Evolutionary conservation across 164 flowering plant species (phyloP).

Genomic region (Vitis labrusca): DNA sequence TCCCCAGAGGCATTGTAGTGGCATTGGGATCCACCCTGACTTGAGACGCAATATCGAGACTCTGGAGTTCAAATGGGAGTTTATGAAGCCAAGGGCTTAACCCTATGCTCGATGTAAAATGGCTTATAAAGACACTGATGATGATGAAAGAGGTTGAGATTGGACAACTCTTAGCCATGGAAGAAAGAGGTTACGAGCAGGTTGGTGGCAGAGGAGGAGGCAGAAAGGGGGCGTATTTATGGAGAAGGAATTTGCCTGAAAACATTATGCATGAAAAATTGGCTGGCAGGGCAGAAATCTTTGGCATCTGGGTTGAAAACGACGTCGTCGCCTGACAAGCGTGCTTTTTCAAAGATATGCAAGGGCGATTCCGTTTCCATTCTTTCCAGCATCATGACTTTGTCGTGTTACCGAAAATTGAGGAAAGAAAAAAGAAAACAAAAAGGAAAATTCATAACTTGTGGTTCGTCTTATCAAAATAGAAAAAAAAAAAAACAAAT

Average conservation of each 20-base stretch:
- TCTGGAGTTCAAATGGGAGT: conserved; percentile 26
- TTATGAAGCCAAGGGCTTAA: neutral
- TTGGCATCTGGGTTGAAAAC: neutral
- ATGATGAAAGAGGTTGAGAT: conserved; percentile 15
- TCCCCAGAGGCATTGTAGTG: conserved; percentile 47
- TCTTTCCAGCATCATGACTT: too few species aligned
- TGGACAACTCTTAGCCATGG: conserved; percentile 25
- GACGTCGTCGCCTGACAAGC: too few species aligned
- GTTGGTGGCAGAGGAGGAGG: neutral
- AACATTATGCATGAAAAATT: conserved; percentile 23
- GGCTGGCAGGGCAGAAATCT: conserved; percentile 16
- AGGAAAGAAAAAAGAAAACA: too few species aligned
- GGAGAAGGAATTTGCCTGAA: conserved; percentile 18
- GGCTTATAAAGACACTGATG: conserved; percentile 18
- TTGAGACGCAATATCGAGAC: conserved; percentile 27
- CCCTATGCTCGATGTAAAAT: conserved; percentile 28
- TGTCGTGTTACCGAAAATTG: too few species aligned
- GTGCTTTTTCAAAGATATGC: too few species aligned
- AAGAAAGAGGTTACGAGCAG: conserved; percentile 5
- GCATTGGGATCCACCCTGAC: conserved; percentile 35
- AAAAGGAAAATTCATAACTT: neutral
- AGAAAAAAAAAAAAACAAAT: too few species aligned
- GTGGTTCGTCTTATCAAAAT: too few species aligned
- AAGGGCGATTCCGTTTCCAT: too few species aligned
- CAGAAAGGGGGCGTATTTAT: conserved; percentile 5